Percentiles rank a stretch among this genome's conserved stretches.
Conservation (phyloP, 345 rosid species). For the Heritiera fomes region DNA sequence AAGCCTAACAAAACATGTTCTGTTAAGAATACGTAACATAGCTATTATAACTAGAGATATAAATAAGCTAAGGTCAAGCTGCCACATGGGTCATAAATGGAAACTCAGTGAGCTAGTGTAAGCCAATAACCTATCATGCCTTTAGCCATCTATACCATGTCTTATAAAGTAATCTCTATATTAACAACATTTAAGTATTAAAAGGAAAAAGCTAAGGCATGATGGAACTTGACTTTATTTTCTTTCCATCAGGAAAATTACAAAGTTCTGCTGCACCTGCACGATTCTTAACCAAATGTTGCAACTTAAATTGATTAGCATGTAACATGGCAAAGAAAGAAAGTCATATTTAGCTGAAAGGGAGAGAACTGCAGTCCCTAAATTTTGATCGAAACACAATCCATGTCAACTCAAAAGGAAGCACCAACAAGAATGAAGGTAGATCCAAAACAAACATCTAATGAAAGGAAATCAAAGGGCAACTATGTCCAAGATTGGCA, state of each 20-base stretch:
- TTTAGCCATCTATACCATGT: not conserved
- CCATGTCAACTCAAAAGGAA: not conserved
- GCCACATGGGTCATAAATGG: not conserved
- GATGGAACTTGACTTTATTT: constrained; percentile 57
- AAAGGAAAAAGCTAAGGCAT: not conserved
- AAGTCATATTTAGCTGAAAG: not conserved
- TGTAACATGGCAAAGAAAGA: not conserved
- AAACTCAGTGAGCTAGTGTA: not conserved
- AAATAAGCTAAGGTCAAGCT: not conserved
- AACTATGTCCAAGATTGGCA: not conserved
- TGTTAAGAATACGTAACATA: not conserved
- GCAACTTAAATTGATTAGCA: not conserved
- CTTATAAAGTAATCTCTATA: not conserved
- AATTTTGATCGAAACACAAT: not conserved
- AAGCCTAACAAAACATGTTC: not conserved
- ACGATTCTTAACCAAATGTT: constrained; percentile 18
- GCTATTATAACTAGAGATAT: not conserved
- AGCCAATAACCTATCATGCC: not conserved
- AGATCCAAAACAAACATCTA: not conserved
- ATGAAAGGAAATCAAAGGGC: not conserved
- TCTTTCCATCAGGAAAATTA: constrained; percentile 76
- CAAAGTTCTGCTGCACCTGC: constrained; percentile 83
- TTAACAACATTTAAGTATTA: not conserved
- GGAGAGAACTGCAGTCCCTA: not conserved
- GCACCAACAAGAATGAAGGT: not conserved